Base-by-base conservation (phyloP, 2,329 filamentous ascomycete species). In the Graphilbum fragrans region DNA sequence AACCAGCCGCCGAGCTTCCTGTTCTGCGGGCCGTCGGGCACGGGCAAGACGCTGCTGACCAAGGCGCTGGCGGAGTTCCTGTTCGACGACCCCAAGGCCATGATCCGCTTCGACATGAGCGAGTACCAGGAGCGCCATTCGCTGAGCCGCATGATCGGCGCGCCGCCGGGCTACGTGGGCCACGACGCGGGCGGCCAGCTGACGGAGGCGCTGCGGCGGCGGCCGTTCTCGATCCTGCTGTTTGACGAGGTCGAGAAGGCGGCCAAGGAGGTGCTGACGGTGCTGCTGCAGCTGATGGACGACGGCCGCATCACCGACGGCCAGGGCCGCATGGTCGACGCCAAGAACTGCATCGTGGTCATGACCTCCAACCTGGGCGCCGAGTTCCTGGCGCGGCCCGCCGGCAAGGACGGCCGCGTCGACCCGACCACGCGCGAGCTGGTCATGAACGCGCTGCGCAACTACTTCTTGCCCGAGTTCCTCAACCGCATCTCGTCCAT, bases 51-150 rank as follows among this genome's bases (percentile, higher is more conserved):
- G 17, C 70, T 98, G 18, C 78, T 98, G 44, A 96, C 90, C 49
- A 98, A 98, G 64, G 92, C 90, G 16, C 72, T 98, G 45, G 92
- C 92, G 38, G 92, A 98, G 61, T 98, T 98, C 68, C 70, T 98
- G 22, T 98, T 98, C 66, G 92, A 98, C 58, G 92, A 98, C 52
- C 67, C 90, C 21, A 95, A 95, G 67, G 71, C 90, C 27, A 96
- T 98, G 92, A 94, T 98, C 53, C 83, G 92, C 32, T 94, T 98
- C 66, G 92, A 98, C 59, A 98, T 98, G 92, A 96, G 90, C 5
- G 92, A 98, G 63, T 98, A 98, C 62, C 93, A 98, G 62, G 92
- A 98, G 63, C 82, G 90, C 5, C 92, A 98, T 60, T 83, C 90
- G 1, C 75, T 98, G 14, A 94, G 86, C 58, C 80, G 92, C 46